Percentiles rank a stretch among this genome's conserved stretches.
These are phyloP conservation scores for Nidularia pulvinata DNA, from an alignment of 768 basidiomycete species.

Conservation along the genomic window DNA sequence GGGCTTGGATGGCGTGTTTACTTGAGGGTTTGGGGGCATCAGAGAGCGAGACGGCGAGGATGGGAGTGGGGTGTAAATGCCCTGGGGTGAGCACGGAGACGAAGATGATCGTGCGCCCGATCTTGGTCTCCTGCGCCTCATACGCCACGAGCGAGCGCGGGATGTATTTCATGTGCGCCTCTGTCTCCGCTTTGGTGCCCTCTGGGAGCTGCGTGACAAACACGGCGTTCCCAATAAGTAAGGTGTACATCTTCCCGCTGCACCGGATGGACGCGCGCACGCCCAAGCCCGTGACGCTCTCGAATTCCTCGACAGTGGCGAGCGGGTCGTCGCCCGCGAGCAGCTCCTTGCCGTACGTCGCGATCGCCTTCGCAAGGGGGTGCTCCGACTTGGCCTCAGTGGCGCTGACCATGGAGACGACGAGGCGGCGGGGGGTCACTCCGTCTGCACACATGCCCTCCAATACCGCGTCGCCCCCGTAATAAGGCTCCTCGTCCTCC, in stretches of 20 bases:
- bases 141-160: slow-evolving; percentile 64
- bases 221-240: slow-evolving; percentile 76
- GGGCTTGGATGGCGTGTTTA: slow-evolving; percentile 74
- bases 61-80: slow-evolving; percentile 45
- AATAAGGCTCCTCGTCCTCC: slow-evolving; percentile 32
- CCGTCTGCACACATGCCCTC: slow-evolving; percentile 61
- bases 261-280: slow-evolving; percentile 70
- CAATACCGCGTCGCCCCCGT: slow-evolving; percentile 40
- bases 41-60: slow-evolving; percentile 83
- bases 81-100: slow-evolving; percentile 58
- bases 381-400: slow-evolving; percentile 95
- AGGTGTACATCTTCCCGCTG: slow-evolving; percentile 46
- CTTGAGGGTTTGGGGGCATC: slow-evolving; percentile 90
- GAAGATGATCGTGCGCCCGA: slow-evolving; percentile 87
- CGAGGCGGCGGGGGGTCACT: slow-evolving; percentile 49
- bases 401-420: slow-evolving; percentile 82
- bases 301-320: slow-evolving; percentile 70
- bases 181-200: slow-evolving; percentile 17
- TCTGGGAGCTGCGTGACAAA: slow-evolving; percentile 63
- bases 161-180: slow-evolving; percentile 30
- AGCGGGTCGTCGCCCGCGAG: slow-evolving; percentile 47
- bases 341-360: slow-evolving; percentile 73
- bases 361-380: slow-evolving; percentile 93
- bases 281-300: slow-evolving; percentile 89
- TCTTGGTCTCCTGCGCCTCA: slow-evolving; percentile 64